Conservation (phyloP, 768 basidiomycete species). For the Rhizopogon rudus region DNA sequence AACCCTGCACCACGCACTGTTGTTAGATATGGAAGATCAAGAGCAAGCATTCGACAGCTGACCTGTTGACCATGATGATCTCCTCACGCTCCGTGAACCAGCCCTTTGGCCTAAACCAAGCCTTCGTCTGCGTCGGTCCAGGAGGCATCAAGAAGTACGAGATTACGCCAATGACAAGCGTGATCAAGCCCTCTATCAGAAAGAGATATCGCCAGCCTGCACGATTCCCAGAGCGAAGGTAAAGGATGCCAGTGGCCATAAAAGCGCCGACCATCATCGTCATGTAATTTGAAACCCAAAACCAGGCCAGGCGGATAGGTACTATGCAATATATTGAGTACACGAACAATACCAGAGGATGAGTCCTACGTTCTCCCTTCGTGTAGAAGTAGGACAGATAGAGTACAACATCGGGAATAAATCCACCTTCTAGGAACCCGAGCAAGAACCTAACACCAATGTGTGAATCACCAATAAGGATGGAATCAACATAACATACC, state of each 20-base stretch:
- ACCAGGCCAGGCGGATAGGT: conserved; percentile 50
- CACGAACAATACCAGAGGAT: neutral
- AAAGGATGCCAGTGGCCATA: conserved; percentile 48
- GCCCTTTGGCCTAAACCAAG: conserved; percentile 50
- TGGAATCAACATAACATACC: conserved; percentile 23
- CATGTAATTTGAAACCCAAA: conserved; percentile 61
- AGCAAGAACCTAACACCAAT: conserved; percentile 36
- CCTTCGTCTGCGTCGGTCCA: conserved; percentile 51
- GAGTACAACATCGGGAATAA: conserved; percentile 60
- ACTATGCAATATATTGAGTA: neutral
- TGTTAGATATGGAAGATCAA: neutral
- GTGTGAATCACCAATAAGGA: neutral
- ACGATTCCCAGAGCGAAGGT: conserved; percentile 25
- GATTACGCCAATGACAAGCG: conserved; percentile 42
- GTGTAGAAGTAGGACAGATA: conserved; percentile 67
- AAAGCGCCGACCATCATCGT: conserved; percentile 55
- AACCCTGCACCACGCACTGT: conserved; percentile 24
- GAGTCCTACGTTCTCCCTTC: conserved; percentile 39
- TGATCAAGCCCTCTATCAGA: conserved; percentile 47
- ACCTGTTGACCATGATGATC: conserved; percentile 49
- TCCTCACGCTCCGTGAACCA: conserved; percentile 61
- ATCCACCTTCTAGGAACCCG: conserved; percentile 60
- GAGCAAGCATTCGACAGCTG: neutral
- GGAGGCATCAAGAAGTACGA: conserved; percentile 57
- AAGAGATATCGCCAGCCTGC: conserved; percentile 59